phyloP scores from a whole-genome alignment of 75 land plant genomes.

The Pseudotsuga menziesii region DNA sequence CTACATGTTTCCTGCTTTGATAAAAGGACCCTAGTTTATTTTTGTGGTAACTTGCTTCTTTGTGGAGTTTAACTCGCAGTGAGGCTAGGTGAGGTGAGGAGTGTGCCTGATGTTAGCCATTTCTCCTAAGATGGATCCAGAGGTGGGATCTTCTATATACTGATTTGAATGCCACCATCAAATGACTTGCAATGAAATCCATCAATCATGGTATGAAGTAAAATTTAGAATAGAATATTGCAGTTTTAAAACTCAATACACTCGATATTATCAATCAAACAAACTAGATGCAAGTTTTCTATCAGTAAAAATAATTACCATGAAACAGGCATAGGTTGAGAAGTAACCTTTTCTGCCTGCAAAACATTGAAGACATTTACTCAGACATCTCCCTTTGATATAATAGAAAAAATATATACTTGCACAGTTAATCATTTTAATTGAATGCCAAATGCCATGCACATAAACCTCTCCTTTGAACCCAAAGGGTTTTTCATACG shows the following conservation, averaged over 20 bases:
- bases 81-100: too few species aligned
- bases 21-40: too few species aligned
- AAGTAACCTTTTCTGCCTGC: conserved; percentile 67
- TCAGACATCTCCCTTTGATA: not conserved
- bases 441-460: not conserved
- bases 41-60: too few species aligned
- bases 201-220: too few species aligned
- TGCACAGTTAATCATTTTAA: conserved; percentile 18
- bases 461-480: conserved; percentile 74
- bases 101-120: too few species aligned
- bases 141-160: not conserved
- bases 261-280: not conserved
- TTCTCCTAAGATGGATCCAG: not conserved
- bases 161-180: not conserved
- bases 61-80: too few species aligned
- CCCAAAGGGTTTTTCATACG: conserved; percentile 75
- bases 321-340: conserved; percentile 79
- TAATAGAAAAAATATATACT: conserved; percentile 26
- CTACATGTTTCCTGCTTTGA: too few species aligned
- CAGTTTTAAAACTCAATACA: not conserved
- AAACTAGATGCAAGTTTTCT: not conserved
- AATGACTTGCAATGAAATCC: not conserved
- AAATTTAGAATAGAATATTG: not conserved
- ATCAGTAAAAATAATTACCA: conserved; percentile 47
- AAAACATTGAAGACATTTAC: conserved; percentile 7